phyloP scores from a whole-genome alignment of 2,329 filamentous ascomycete species.

The Tolypocladium paradoxum region DNA sequence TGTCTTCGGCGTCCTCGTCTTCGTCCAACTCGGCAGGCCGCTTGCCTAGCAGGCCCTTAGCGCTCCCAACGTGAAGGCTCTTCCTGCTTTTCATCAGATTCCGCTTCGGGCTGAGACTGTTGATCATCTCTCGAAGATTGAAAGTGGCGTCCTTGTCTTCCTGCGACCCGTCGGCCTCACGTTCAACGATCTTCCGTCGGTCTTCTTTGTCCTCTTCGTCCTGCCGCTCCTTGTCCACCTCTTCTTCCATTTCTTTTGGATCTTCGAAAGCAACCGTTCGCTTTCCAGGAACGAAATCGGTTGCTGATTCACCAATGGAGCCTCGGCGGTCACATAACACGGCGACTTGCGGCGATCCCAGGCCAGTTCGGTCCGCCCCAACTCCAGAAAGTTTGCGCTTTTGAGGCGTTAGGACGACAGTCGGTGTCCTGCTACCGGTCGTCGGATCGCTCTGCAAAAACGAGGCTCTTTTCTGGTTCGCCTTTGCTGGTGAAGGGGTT shows the following conservation, averaged over 20 bases:
- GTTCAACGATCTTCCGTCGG: conserved; percentile 42
- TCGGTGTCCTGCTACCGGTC: conserved; percentile 50
- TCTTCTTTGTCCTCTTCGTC: conserved; percentile 53
- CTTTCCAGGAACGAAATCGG: conserved; percentile 48
- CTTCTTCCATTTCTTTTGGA: conserved; percentile 49
- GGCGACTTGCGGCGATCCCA: conserved; percentile 65
- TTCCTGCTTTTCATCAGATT: conserved; percentile 56
- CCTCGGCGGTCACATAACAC: conserved; percentile 59
- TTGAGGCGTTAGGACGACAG: conserved; percentile 44
- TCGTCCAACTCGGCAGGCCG: conserved; percentile 60
- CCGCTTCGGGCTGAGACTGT: conserved; percentile 67
- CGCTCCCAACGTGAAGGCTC: conserved; percentile 66
- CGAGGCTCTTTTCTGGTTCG: conserved; percentile 17
- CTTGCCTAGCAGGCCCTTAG: conserved; percentile 63
- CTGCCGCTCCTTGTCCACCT: conserved; percentile 49
- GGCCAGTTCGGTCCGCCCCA: conserved; percentile 57
- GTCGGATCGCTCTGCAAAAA: conserved; percentile 43
- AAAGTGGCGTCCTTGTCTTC: conserved; percentile 52
- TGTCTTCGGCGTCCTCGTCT: conserved; percentile 48
- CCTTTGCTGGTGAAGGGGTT: conserved; percentile 7
- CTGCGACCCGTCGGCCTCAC: conserved; percentile 30
- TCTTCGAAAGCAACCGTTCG: conserved; percentile 52
- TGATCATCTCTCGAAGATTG: conserved; percentile 67
- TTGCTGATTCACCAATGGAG: conserved; percentile 59
- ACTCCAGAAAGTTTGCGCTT: conserved; percentile 52